Evolutionary conservation across 2,329 filamentous ascomycete species (phyloP), one percentile per base, ranked within the genome.

Genomic region (Ceratocystis harringtonii): DNA sequence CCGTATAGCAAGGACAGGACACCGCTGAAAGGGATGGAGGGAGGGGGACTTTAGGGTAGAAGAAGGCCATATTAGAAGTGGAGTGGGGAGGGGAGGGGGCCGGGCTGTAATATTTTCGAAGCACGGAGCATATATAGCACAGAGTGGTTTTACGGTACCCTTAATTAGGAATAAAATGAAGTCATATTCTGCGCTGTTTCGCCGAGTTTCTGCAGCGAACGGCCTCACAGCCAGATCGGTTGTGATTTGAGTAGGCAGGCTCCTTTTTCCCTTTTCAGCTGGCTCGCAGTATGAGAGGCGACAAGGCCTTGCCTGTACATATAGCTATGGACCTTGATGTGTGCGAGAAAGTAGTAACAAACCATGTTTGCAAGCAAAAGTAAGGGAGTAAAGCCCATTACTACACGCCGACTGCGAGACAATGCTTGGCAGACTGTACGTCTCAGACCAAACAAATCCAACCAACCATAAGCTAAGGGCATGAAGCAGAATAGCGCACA

Each of bases 121-220:
- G 55, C 55, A 58, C 55, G 55, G 55, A 58, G 55, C 55, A 36
- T 3, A 58, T 36, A 58, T 25, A n/a, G 55, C 55, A 58, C 55
- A 36, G 15, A 36, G 55, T 58, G 55, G 2, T 19, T 58, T 7
- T 58, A 58, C 55, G 28, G 30, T 36, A 30, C 8, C 55, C 55
- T 30, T 58, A 58, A 58, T 58, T 58, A 58, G 55, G 32, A 58
- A 30, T 36, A 30, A 28, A 36, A 36, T 58, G 55, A 32, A 58
- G 30, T 58, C 55, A 58, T 30, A 58, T 58, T 58, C 15, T 58
- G 55, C 28, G 19, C 6, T 32, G 17, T 58, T 36, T 58, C 15
- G 55, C 55, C 55, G 55, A 36, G 55, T 10, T 36, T 36, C 55
- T 36, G 25, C 30, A 32, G 28, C 25, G 22, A 58, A 58, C 25